These are phyloP conservation scores for Nemania sp. DNA, from an alignment of 2,329 filamentous ascomycete species.

Conservation along the genomic window DNA sequence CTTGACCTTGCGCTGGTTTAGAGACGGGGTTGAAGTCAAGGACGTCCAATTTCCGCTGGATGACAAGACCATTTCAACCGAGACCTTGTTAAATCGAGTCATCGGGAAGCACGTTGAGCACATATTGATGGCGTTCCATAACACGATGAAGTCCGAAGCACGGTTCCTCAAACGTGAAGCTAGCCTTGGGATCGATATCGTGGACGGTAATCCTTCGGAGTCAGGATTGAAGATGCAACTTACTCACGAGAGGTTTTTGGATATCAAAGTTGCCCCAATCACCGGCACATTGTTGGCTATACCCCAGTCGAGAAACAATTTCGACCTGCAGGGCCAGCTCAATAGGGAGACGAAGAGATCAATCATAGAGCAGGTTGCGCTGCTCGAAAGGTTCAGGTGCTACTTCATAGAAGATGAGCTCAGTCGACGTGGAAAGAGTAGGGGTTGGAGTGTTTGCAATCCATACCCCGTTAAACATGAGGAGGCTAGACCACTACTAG, in stretches of 20 bases:
- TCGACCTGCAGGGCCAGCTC: constrained; percentile 65
- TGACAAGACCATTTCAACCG: constrained; percentile 69
- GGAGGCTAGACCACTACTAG: constrained; percentile 63
- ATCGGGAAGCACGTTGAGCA: constrained; percentile 76
- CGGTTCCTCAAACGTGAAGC: constrained; percentile 66
- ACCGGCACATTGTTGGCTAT: constrained; percentile 76
- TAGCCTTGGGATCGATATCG: constrained; percentile 61
- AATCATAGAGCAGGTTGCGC: constrained; percentile 58
- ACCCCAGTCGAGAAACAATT: constrained; percentile 62
- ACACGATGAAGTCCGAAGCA: constrained; percentile 61
- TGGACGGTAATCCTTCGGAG: constrained; percentile 64
- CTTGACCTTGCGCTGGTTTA: constrained; percentile 78
- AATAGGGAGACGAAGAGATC: constrained; percentile 62
- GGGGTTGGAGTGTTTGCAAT: constrained; percentile 65
- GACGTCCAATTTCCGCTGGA: constrained; percentile 71
- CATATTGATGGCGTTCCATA: constrained; percentile 69
- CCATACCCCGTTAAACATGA: constrained; percentile 53
- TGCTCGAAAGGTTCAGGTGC: constrained; percentile 66
- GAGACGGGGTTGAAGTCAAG: constrained; percentile 75
- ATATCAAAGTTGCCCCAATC: constrained; percentile 73
- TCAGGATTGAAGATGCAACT: constrained; percentile 73
- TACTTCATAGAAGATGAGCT: constrained; percentile 65
- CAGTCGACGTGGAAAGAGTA: constrained; percentile 60
- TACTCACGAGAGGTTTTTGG: constrained; percentile 63
- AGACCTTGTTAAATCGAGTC: constrained; percentile 72